Evolutionary conservation across 2,329 filamentous ascomycete genomes (phyloP), one percentile per base, ranked within the genome.

Genomic region (Exophiala sideris): DNA sequence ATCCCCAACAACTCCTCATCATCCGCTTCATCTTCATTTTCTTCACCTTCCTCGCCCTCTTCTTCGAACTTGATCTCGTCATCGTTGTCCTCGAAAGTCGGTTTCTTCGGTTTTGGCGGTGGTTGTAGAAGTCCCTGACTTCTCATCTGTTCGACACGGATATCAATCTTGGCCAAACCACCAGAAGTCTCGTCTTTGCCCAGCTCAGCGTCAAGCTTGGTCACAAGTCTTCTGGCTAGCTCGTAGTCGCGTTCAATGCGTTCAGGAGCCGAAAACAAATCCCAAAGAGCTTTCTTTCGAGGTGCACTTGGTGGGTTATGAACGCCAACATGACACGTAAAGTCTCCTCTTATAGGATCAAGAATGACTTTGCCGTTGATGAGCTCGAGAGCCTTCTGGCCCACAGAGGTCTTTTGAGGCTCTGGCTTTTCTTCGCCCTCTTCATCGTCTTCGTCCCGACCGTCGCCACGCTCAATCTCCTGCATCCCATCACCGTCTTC

Each of bases 331-430:
- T 99, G 94, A 68, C 94, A 96, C 29, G 92, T 92, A 70, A 99
- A 99, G 69, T 99, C 94, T 38, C 94, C 94, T 48, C 92, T 87
- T 45, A 88, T 85, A 62, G 95, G 87, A 67, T 99, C 94, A 66
- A 95, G 90, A 58, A 99, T 95, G 0, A 91, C 96, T 76, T 99
- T 97, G 63, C 91, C 90, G 66, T 99, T 97, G 64, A 99, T 87
- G n/a, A 91, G 89, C 58, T 94, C 90, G 0, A 96, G 80, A 1
- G 92, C 92, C 66, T 88, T 92, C 42, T 96, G 88, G 0, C 91
- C 90, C 2, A 87, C 88, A 33, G 68, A 71, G 24, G 39, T 52
- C 38, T 53, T 53, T 16, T 67, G 60, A 12, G 59, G 58, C 11
- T 70, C 69, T 6, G 60, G 46, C 42, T 67, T 64, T 32, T 83